phyloP scores from a whole-genome alignment of 163 green algal genomes.

The Scenedesmus sp. region DNA sequence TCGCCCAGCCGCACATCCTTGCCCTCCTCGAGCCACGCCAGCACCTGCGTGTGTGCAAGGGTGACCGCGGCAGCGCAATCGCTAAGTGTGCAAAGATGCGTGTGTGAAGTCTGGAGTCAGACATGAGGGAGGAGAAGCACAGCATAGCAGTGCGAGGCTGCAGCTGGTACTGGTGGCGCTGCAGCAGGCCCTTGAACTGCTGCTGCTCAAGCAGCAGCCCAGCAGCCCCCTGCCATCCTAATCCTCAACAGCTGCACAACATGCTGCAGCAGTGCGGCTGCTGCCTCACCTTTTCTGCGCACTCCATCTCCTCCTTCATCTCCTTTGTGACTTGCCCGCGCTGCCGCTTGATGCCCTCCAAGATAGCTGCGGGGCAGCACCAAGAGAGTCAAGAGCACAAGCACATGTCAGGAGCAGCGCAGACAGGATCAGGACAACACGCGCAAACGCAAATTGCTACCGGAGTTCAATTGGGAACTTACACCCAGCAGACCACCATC shows the following conservation, averaged over 20 bases:
- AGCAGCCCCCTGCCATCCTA: background rate
- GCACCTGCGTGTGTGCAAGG: constrained; percentile 53
- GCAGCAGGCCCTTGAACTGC: background rate
- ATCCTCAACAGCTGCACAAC: background rate
- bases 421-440: background rate
- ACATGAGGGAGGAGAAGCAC: too few relatives aligned
- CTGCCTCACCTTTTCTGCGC: constrained; percentile 57
- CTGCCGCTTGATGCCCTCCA: constrained; percentile 73
- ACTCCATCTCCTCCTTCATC: constrained; percentile 90
- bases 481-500: background rate
- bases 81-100: background rate
- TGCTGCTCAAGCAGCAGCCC: background rate
- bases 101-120: background rate
- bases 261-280: constrained; percentile 36
- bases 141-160: too few relatives aligned
- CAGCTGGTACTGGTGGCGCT: too few relatives aligned
- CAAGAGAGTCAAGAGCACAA: background rate
- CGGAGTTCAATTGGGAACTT: background rate
- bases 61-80: background rate
- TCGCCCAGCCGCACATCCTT: constrained; percentile 92
- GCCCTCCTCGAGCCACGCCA: constrained; percentile 81
- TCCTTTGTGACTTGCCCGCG: constrained; percentile 85
- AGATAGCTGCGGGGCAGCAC: constrained; percentile 44
- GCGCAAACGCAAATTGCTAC: background rate
- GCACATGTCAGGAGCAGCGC: background rate